Conservation (phyloP, 306 rosid genomes). For the Malus sieversii region DNA sequence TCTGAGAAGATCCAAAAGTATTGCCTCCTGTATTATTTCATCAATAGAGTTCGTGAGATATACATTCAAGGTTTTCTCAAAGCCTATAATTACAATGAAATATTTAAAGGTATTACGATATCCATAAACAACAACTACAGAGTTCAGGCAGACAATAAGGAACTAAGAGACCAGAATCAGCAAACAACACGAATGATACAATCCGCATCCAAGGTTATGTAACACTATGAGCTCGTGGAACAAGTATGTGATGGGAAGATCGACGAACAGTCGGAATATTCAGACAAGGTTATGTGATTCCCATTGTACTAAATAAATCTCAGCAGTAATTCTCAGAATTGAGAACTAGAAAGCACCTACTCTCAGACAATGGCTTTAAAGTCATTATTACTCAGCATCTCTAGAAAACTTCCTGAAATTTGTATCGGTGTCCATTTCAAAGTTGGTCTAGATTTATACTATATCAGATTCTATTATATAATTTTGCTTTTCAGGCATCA, state of each 20-base stretch:
- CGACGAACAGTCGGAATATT: neutral
- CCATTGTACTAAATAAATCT: neutral
- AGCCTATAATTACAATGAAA: neutral
- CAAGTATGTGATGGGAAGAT: neutral
- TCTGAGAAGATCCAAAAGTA: conserved; percentile 88
- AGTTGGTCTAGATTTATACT: neutral
- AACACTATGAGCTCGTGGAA: neutral
- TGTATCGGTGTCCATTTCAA: neutral
- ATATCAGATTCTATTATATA: neutral
- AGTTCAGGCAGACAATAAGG: neutral
- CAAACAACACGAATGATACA: neutral
- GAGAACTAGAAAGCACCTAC: neutral
- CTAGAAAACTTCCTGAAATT: neutral
- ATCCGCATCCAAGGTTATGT: neutral
- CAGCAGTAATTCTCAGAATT: neutral
- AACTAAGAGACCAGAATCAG: neutral
- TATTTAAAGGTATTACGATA: neutral
- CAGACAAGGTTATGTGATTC: neutral
- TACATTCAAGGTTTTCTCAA: neutral
- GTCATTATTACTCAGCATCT: neutral
- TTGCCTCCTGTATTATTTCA: conserved; percentile 74
- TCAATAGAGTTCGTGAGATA: conserved; percentile 13
- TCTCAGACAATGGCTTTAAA: neutral
- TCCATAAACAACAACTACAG: neutral
- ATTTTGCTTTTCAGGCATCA: neutral